Evolutionary conservation across 768 basidiomycete species (phyloP), one percentile per base, ranked within the genome.

Genomic region (Kwoniella botswanensis): DNA sequence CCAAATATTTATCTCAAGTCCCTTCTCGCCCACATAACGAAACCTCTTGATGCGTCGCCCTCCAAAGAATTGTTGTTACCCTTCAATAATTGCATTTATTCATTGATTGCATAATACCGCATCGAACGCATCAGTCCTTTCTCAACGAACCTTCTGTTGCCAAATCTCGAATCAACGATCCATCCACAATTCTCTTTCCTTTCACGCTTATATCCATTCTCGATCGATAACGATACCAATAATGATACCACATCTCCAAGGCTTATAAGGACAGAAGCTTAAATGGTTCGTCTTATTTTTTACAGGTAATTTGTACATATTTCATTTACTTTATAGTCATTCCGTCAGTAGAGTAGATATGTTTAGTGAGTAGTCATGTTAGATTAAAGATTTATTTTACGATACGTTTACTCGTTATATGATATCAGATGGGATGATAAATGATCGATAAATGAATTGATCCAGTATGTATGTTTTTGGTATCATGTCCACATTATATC

Each of bases 21-120:
- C 57, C 29, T 35, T 10, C 57, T 22, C 9, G 24, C 29, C 57
- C 15, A 29, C 29, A 21, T 12, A 26, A 58, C 21, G 43, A 42
- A 6, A 42, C 35, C 59, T 61, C 59, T 61, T 61, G 59, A 61
- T 61, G 59, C 59, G 59, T 44, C 55, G 22, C 21, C 55, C 35
- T 35, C 7, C 35, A 17, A 44, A 29, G 35, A 42, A 44, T 60
- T 29, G n/a, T 29, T 60, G 59, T 60, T 60, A 13, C 35, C 35
- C 35, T 21, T 29, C 42, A 35, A 17, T 35, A 10, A n/a, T 29
- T 24, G 24, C 59, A 60, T 57, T 35, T 24, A 22, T 2, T 57
- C 56, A 57, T 13, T 15, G 18, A 18, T 50, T 50, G 46, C 46
- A 50, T 18, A 13, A 18, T 18, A 50, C 18, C 46, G 54, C n/a